Percentiles rank a stretch among this genome's conserved stretches.
Conservation (phyloP, 1,284 basidiomycete genomes). For the Ceratobasidium sp. region DNA sequence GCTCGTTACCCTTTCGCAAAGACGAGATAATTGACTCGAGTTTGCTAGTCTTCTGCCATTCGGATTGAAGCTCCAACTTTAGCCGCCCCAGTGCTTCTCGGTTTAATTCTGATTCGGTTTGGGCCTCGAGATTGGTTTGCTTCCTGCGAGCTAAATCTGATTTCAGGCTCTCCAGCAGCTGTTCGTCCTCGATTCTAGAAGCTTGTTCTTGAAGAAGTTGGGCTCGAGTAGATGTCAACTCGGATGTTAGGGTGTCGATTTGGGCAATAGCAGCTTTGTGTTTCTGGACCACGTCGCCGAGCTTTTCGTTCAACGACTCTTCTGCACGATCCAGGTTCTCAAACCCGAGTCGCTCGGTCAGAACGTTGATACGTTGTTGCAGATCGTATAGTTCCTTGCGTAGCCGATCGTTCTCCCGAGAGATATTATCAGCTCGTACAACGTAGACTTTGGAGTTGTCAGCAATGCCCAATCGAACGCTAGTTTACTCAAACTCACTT, state of each 20-base stretch:
- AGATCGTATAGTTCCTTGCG: constrained; percentile 39
- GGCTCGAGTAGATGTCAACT: background rate
- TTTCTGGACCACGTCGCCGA: background rate
- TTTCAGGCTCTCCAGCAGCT: constrained; percentile 7
- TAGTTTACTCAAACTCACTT: constrained; percentile 23
- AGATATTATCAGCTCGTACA: constrained; percentile 39
- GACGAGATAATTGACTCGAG: constrained; percentile 16
- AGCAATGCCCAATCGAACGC: constrained; percentile 12
- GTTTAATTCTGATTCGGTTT: constrained; percentile 23
- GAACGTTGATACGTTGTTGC: constrained; percentile 39
- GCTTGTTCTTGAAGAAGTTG: constrained; percentile 14
- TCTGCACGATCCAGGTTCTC: constrained; percentile 39
- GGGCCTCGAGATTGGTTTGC: constrained; percentile 7
- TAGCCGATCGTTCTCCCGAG: constrained; percentile 40
- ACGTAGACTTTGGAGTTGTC: background rate
- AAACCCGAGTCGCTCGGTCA: constrained; percentile 43
- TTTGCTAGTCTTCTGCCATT: constrained; percentile 32
- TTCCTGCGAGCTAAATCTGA: constrained; percentile 13
- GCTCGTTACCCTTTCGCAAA: constrained; percentile 10
- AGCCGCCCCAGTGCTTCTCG: constrained; percentile 31
- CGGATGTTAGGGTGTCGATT: constrained; percentile 3
- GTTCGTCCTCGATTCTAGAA: constrained; percentile 14
- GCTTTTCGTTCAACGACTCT: constrained; percentile 9
- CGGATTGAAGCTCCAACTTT: constrained; percentile 21
- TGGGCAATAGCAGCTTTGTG: constrained; percentile 1